phyloP scores from a whole-genome alignment of 2,329 filamentous ascomycete genomes.

The Hymenoscyphus fructigenus region DNA sequence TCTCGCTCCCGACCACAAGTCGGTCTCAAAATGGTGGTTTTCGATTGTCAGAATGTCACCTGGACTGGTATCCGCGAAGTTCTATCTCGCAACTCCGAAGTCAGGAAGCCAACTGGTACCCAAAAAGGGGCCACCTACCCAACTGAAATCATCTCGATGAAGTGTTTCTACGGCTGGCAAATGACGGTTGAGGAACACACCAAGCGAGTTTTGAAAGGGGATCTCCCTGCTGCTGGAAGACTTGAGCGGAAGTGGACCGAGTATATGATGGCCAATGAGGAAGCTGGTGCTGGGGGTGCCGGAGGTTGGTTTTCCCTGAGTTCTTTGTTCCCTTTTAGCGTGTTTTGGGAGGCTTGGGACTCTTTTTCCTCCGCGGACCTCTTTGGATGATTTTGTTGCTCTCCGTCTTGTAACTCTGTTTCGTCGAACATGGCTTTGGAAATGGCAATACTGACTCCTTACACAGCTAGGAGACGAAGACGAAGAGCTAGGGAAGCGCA shows the following conservation, averaged over 20 bases:
- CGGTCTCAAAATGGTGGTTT: constrained; percentile 76
- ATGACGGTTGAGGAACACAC: constrained; percentile 93
- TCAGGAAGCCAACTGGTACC: constrained; percentile 49
- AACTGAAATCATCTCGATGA: constrained; percentile 77
- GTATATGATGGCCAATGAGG: constrained; percentile 89
- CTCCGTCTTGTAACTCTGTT: too few relatives aligned
- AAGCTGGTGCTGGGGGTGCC: constrained; percentile 68
- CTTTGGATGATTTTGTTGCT: too few relatives aligned
- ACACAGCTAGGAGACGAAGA: constrained; percentile 60
- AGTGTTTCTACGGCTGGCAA: constrained; percentile 95
- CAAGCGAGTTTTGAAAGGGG: constrained; percentile 77
- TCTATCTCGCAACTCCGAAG: constrained; percentile 78
- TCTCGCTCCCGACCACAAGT: constrained; percentile 29
- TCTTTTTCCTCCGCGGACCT: too few relatives aligned
- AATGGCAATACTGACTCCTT: too few relatives aligned
- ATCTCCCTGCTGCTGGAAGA: constrained; percentile 70
- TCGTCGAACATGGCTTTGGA: too few relatives aligned
- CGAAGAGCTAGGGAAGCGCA: constrained; percentile 80
- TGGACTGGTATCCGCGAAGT: constrained; percentile 91
- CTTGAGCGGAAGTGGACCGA: constrained; percentile 90
- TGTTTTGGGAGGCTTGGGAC: too few relatives aligned
- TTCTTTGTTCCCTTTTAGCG: too few relatives aligned
- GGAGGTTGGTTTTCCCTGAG: constrained; percentile 39
- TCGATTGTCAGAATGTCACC: constrained; percentile 88
- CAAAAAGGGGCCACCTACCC: constrained; percentile 51